Evolutionary conservation across 306 rosid species (phyloP).

Genomic region (Trifolium pratense): DNA sequence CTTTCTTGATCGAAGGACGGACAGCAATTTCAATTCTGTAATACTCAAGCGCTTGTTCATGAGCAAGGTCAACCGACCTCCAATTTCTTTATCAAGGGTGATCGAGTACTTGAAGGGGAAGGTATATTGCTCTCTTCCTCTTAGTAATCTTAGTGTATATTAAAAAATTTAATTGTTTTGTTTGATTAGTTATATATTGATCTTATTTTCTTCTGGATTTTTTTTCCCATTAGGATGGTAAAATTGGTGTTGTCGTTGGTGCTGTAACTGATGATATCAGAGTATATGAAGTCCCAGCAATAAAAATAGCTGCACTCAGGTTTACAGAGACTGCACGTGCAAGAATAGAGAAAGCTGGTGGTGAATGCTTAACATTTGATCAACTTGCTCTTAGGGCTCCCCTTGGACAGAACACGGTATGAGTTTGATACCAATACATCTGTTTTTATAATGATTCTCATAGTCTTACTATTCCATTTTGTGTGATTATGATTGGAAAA

Average conservation of each 20-base stretch:
- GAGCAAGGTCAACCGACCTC: constrained; percentile 84
- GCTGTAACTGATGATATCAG: constrained; percentile 71
- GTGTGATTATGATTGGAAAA: too few species aligned
- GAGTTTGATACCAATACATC: neutral
- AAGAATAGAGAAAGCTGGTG: constrained; percentile 80
- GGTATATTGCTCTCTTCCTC: constrained; percentile 43
- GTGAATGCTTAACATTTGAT: constrained; percentile 84
- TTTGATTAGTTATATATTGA: neutral
- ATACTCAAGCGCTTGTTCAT: constrained; percentile 77
- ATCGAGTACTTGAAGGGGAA: constrained; percentile 59
- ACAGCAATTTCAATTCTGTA: constrained; percentile 72
- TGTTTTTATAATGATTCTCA: neutral
- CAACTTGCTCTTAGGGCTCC: constrained; percentile 79
- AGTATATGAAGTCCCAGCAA: constrained; percentile 72
- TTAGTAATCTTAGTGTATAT: neutral
- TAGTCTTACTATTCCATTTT: neutral
- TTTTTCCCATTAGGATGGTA: constrained; percentile 49
- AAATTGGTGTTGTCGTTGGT: constrained; percentile 72
- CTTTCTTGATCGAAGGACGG: constrained; percentile 76
- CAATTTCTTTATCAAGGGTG: constrained; percentile 70
- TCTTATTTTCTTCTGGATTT: constrained; percentile 11
- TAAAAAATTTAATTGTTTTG: neutral
- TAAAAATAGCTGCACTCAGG: constrained; percentile 68
- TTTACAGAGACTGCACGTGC: constrained; percentile 86
- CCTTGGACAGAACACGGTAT: constrained; percentile 84